Evolutionary conservation across 2,329 filamentous ascomycete species (phyloP).

Genomic region (Fusarium annulatum): DNA sequence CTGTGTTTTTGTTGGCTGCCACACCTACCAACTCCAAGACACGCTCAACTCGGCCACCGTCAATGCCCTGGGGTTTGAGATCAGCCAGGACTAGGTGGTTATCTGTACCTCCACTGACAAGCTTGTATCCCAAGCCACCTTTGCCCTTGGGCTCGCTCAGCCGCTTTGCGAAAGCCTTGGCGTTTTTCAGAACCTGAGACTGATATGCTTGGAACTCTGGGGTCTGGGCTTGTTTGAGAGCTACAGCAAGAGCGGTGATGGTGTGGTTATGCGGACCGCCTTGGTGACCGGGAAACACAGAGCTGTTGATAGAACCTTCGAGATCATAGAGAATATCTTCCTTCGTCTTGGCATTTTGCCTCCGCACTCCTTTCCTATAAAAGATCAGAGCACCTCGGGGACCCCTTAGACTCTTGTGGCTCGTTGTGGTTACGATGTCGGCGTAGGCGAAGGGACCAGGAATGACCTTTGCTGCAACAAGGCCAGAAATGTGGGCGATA

Average conservation of each 20-base stretch:
- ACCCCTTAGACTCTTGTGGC: constrained; percentile 95
- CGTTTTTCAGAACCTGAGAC: constrained; percentile 87
- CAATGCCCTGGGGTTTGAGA: constrained; percentile 87
- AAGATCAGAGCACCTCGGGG: constrained; percentile 98
- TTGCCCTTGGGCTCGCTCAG: constrained; percentile 76
- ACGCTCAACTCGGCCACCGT: constrained; percentile 89
- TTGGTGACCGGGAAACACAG: constrained; percentile 98
- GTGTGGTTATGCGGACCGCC: constrained; percentile 99
- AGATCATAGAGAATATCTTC: constrained; percentile 89
- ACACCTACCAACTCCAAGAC: constrained; percentile 93
- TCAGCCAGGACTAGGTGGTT: constrained; percentile 96
- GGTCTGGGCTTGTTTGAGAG: constrained; percentile 90
- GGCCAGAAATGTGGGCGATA: constrained; percentile 96
- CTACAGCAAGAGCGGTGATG: constrained; percentile 93
- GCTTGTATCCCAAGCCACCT: constrained; percentile 83
- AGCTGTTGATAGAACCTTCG: constrained; percentile 92
- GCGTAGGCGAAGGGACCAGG: constrained; percentile 89
- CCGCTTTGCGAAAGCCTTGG: constrained; percentile 82
- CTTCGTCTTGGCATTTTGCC: constrained; percentile 85
- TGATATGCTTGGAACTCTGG: constrained; percentile 95
- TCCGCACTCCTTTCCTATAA: constrained; percentile 91
- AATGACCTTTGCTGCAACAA: constrained; percentile 91
- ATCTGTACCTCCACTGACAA: constrained; percentile 95
- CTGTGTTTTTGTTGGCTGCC: constrained; percentile 99
- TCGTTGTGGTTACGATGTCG: constrained; percentile 97